Evolutionary conservation across 495 filamentous ascomycete species (phyloP).

Genomic region (Letharia lupina): DNA sequence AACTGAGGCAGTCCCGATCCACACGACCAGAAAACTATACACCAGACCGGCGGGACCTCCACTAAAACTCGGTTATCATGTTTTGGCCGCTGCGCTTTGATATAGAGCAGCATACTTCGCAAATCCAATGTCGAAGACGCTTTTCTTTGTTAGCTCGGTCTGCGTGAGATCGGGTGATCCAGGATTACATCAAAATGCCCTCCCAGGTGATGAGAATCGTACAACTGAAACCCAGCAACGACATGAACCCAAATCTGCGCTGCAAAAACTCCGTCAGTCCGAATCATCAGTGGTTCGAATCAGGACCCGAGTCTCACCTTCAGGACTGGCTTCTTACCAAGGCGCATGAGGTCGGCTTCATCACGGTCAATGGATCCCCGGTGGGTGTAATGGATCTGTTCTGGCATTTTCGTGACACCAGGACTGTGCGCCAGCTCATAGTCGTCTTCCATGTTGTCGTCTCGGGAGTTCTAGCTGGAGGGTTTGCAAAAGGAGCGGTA

Average conservation of each 20-base stretch:
- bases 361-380: conserved; percentile 22
- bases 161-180: not conserved
- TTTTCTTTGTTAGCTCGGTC: conserved; percentile 17
- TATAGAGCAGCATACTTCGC: conserved; percentile 27
- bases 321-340: conserved; percentile 44
- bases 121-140: conserved; percentile 31
- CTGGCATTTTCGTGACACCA: not conserved
- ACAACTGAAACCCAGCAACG: conserved; percentile 42
- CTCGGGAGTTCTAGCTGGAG: not conserved
- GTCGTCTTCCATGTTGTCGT: not conserved
- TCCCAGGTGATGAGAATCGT: conserved; percentile 46
- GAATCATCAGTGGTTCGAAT: conserved; percentile 6
- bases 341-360: conserved; percentile 34
- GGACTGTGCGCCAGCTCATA: not conserved
- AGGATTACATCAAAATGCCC: conserved; percentile 13
- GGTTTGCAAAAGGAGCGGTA: not conserved
- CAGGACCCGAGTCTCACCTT: conserved; percentile 26
- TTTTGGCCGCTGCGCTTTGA: not conserved
- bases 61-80: conserved; percentile 20
- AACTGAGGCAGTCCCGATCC: conserved; percentile 32
- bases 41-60: conserved; percentile 45
- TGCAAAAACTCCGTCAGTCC: conserved; percentile 7
- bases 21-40: conserved; percentile 43
- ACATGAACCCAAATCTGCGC: conserved; percentile 43
- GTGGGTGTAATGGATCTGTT: not conserved